Base-by-base conservation (phyloP, 1,284 basidiomycete genomes). In the Melampsora americana region DNA sequence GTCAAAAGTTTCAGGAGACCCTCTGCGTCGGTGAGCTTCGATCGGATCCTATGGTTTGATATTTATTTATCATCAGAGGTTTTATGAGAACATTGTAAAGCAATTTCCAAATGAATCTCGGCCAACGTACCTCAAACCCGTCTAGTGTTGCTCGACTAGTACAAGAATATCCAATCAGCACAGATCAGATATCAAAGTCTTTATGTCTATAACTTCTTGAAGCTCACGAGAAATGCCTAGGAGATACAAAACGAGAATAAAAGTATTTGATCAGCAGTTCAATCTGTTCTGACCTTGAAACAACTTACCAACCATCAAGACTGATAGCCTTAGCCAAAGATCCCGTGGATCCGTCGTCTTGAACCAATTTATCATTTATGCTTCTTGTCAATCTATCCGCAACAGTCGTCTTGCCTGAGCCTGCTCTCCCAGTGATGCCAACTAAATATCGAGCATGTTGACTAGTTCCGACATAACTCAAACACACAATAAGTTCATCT, bases 221-320 rank as follows among this genome's bases (percentile, higher is more conserved):
- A 35, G 50, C 70, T 72, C 32, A 72, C 70, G 70, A 62, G 35
- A 53, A 72, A 65, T 72, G 70, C 70, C 70, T 72, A 60, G 30
- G 28, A 28, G 28, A 26, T 12, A 12, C 20, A n/a, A 12, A 11
- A 72, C 16, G 61, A 64, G 18, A 44, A 16, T 9, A 65, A 65
- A 23, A 7, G 5, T 11, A 59, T 32, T 0, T 6, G 18, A 44
- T n/a, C 9, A 48, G 42, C 42, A 18, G 16, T 32, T 7, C 20
- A 46, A 26, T 18, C 30, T n/a, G 5, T n/a, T 62, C 26, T 16
- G 50, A 60, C 42, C 30, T 23, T 42, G 14, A 0, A 26, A 59
- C n/a, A 59, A 26, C 69, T 48, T 32, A 72, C 70, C 70, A 72
- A 39, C 70, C 70, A 48, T 72, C 70, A 35, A 72, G 65, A 53